phyloP scores from a whole-genome alignment of 2,329 filamentous ascomycete genomes.

The Penicillium sp. region DNA sequence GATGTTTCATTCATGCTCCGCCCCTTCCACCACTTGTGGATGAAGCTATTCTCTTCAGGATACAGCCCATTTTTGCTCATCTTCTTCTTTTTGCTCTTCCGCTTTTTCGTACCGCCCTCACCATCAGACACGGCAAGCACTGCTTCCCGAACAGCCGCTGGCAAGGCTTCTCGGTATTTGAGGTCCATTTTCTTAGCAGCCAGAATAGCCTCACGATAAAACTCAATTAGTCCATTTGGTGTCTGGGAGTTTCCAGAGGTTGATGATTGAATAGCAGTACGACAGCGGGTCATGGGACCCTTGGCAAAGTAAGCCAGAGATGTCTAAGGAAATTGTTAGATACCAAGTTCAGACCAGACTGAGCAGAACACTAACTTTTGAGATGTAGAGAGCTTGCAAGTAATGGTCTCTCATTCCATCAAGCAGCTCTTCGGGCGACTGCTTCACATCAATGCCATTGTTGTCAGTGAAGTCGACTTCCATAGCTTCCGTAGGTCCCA shows the following conservation, averaged over 20 bases:
- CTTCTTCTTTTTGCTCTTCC: conserved; percentile 43
- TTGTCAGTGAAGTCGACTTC: conserved; percentile 13
- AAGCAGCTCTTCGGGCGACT: conserved; percentile 38
- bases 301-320: conserved; percentile 55
- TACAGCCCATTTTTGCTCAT: conserved; percentile 51
- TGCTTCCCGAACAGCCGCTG: conserved; percentile 39
- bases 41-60: conserved; percentile 43
- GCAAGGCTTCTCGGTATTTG: conserved; percentile 49
- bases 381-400: conserved; percentile 45
- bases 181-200: conserved; percentile 49
- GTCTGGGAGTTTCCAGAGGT: conserved; percentile 23
- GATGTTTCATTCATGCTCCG: conserved; percentile 27
- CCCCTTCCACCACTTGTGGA: conserved; percentile 49
- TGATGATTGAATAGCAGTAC: conserved; percentile 38
- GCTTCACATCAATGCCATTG: conserved; percentile 18
- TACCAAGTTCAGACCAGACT: background rate
- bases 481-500: conserved; percentile 2
- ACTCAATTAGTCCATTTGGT: conserved; percentile 33
- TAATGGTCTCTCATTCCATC: conserved; percentile 42
- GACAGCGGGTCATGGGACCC: conserved; percentile 49
- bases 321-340: conserved; percentile 33
- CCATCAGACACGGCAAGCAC: conserved; percentile 40
- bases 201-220: conserved; percentile 45
- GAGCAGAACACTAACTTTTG: conserved; percentile 34
- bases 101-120: conserved; percentile 29